These are phyloP conservation scores for Xylogone sp. DNA, from an alignment of 2,329 filamentous ascomycete species.

Conservation along the genomic window DNA sequence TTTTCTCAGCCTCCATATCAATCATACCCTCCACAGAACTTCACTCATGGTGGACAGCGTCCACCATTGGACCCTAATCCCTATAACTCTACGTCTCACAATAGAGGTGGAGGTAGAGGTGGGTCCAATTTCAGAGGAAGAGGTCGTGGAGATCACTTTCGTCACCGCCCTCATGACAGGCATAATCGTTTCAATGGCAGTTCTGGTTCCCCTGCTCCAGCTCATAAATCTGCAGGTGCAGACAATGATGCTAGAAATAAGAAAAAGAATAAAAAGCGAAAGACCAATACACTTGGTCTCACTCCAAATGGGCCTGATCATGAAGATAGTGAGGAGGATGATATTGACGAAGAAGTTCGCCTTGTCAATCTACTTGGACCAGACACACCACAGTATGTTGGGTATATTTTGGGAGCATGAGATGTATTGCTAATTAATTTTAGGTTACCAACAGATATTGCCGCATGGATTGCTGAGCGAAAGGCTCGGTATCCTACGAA, in stretches of 20 bases:
- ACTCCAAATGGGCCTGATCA: constrained; percentile 50
- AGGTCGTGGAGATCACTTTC: constrained; percentile 28
- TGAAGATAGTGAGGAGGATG: constrained; percentile 61
- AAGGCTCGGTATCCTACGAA: constrained; percentile 77
- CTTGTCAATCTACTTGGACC: constrained; percentile 32
- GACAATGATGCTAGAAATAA: constrained; percentile 24
- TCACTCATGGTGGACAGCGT: constrained; percentile 27
- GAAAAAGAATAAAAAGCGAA: constrained; percentile 66
- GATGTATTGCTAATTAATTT: constrained; percentile 30
- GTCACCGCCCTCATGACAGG: constrained; percentile 15
- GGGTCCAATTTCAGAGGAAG: constrained; percentile 36
- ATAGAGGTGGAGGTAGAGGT: constrained; percentile 32
- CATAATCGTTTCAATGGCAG: constrained; percentile 8
- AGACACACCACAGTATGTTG: constrained; percentile 32
- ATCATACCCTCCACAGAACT: constrained; percentile 34
- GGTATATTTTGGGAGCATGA: constrained; percentile 17
- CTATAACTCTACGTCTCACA: constrained; percentile 33
- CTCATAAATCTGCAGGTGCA: constrained; percentile 48
- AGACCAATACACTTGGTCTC: constrained; percentile 68
- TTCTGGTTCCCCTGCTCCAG: constrained; percentile 22
- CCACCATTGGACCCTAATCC: constrained; percentile 28
- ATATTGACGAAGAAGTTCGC: constrained; percentile 58
- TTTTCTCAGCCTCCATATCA: constrained; percentile 31
- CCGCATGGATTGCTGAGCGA: constrained; percentile 77
- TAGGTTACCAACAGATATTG: constrained; percentile 59